Percentiles rank a stretch among this genome's conserved stretches.
Conservation (phyloP, 2,329 filamentous ascomycete species). For the Colletotrichum sojae region DNA sequence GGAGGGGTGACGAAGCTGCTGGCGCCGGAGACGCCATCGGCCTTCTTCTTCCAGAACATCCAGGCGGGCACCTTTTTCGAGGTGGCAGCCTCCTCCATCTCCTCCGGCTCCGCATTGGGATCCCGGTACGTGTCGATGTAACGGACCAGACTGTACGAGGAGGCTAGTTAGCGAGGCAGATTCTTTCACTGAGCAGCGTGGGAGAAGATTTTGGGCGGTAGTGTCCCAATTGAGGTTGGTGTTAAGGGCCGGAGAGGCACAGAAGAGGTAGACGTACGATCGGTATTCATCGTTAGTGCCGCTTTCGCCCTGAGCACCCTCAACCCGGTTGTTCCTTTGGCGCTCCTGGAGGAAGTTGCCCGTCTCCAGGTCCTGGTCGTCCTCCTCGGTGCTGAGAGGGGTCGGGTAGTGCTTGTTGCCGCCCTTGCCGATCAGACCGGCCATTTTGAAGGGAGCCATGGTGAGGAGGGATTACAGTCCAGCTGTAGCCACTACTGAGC, state of each 20-base stretch:
- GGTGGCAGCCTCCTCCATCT: constrained; percentile 47
- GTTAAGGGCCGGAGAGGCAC: not conserved
- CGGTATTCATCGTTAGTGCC: constrained; percentile 40
- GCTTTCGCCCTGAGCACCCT: constrained; percentile 33
- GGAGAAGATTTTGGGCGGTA: not conserved
- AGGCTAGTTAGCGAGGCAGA: not conserved
- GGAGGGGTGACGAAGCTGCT: constrained; percentile 66
- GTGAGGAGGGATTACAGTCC: constrained; percentile 39
- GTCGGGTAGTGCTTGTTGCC: constrained; percentile 41
- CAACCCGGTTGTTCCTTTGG: constrained; percentile 39
- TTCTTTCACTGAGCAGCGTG: not conserved
- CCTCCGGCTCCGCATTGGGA: constrained; percentile 47
- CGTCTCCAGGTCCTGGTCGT: constrained; percentile 40
- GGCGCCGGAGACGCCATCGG: constrained; percentile 45
- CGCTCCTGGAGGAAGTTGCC: constrained; percentile 42
- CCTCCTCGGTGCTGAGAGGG: constrained; percentile 39
- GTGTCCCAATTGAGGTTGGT: not conserved
- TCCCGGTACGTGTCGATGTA: constrained; percentile 57
- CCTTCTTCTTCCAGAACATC: constrained; percentile 52
- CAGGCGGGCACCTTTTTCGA: constrained; percentile 51
- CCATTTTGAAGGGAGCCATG: constrained; percentile 41
- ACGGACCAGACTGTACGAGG: constrained; percentile 41
- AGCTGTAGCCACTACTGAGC: constrained; percentile 36
- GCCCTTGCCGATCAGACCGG: constrained; percentile 40
- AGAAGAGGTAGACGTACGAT: constrained; percentile 35